Conservation (phyloP, 2,329 filamentous ascomycete genomes). For the Shiraia bambusicola region DNA sequence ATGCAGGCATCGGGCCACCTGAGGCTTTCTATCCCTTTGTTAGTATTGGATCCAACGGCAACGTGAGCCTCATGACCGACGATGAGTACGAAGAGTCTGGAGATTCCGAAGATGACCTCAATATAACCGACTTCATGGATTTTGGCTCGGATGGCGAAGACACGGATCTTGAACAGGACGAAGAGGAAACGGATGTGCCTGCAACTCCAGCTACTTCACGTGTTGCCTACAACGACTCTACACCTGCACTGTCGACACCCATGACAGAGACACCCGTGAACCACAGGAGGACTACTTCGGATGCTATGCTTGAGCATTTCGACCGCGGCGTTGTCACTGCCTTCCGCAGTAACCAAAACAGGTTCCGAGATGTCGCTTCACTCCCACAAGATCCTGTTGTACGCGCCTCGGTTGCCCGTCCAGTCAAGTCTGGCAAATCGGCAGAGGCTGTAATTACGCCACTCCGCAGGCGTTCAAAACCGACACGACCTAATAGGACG, state of each 20-base stretch:
- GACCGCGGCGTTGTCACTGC: conserved; percentile 54
- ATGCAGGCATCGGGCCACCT: conserved; percentile 69
- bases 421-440: conserved; percentile 42
- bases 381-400: conserved; percentile 41
- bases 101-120: conserved; percentile 56
- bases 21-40: conserved; percentile 75
- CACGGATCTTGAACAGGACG: conserved; percentile 39
- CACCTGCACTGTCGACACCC: conserved; percentile 31
- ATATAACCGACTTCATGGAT: conserved; percentile 44
- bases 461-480: conserved; percentile 38
- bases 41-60: conserved; percentile 58
- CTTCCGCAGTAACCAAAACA: conserved; percentile 44
- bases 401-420: conserved; percentile 39
- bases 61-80: conserved; percentile 53
- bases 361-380: conserved; percentile 41
- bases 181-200: conserved; percentile 40
- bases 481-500: conserved; percentile 30
- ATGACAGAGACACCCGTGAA: conserved; percentile 23
- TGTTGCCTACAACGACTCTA: conserved; percentile 30
- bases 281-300: conserved; percentile 33
- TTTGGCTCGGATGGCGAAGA: conserved; percentile 40
- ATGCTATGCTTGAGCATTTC: conserved; percentile 45
- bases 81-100: conserved; percentile 64
- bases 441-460: conserved; percentile 45
- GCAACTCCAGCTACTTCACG: conserved; percentile 40